Base-by-base conservation (phyloP, 306 rosid genomes). In the Pterocarpus macrocarpus region DNA sequence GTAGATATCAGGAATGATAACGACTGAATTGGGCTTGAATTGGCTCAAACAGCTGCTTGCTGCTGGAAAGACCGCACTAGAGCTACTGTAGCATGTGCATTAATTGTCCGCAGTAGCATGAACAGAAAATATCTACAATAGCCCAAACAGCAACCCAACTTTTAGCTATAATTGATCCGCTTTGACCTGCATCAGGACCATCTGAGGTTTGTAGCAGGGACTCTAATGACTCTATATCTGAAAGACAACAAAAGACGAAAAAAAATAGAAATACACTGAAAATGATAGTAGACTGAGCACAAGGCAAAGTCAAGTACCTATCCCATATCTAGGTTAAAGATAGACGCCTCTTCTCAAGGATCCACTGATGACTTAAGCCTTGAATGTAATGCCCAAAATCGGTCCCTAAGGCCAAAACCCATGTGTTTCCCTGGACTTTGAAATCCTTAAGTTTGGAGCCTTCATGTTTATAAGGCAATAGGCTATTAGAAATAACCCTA, bases 331-430 rank as follows among this genome's bases (percentile, higher is more conserved):
- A 44, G 53, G 35, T 52, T 68, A 43, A 68, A 44, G 57, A 45
- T 28, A 22, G 39, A 69, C 6, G 22, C 75, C 58, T 69, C 58
- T 43, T 69, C 44, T 43, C 47, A 67, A 22, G n/a, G 36, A 67
- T 41, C 36, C 56, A 2, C 5, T 17, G 55, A 22, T 67, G 36
- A 43, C 73, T 49, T 43, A 22, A 44, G 7, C 12, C 75, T 69
- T 69, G 39, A 9, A 47, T 38, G 14, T 69, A 30, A 13, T 30
- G 22, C 28, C 30, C 5, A 32, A 66, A 66, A 47, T 11, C 17
- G 22, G 39, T 47, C 59, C 59, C 13, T 41, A 49, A 49, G 15
- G 55, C 14, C 55, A 49, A 30, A 45, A 30, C 10, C 16, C 5
- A 4, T 61, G 66, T 30, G 7, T 61, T 30, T 30, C 15, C 66